Conservation (phyloP, 495 filamentous ascomycete genomes). For the Viridothelium virens region DNA sequence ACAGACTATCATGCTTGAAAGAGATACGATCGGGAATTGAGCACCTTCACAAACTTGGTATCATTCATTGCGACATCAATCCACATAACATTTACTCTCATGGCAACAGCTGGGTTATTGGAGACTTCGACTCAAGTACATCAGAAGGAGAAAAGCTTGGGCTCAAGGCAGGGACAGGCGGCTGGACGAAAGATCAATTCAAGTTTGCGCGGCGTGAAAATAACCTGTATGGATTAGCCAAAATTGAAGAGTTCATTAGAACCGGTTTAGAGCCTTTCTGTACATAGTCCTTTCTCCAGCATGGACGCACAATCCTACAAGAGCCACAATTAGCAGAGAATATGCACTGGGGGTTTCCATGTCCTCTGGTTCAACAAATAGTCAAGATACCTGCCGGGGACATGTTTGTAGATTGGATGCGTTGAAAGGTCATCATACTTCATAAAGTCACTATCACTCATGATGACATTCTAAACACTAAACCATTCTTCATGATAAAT, state of each 20-base stretch:
- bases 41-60: neutral
- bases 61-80: slow-evolving; percentile 4
- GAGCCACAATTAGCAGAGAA: no score
- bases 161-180: neutral
- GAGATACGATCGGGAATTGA: neutral
- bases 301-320: no score
- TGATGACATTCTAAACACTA: neutral
- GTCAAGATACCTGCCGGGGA: no score
- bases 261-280: no score
- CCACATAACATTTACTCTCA: neutral
- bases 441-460: no score
- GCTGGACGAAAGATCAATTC: neutral
- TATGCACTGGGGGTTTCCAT: no score
- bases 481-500: slow-evolving; percentile 1
- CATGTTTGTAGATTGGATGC: no score
- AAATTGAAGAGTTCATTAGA: neutral
- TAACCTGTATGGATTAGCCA: neutral
- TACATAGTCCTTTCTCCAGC: no score
- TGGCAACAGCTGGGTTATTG: neutral
- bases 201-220: neutral
- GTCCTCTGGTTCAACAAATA: no score
- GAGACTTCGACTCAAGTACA: slow-evolving; percentile 1
- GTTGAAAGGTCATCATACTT: no score
- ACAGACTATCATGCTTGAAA: neutral
- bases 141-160: neutral